Evolutionary conservation across 768 basidiomycete genomes (phyloP).

Genomic region (Lactarius tabidus): DNA sequence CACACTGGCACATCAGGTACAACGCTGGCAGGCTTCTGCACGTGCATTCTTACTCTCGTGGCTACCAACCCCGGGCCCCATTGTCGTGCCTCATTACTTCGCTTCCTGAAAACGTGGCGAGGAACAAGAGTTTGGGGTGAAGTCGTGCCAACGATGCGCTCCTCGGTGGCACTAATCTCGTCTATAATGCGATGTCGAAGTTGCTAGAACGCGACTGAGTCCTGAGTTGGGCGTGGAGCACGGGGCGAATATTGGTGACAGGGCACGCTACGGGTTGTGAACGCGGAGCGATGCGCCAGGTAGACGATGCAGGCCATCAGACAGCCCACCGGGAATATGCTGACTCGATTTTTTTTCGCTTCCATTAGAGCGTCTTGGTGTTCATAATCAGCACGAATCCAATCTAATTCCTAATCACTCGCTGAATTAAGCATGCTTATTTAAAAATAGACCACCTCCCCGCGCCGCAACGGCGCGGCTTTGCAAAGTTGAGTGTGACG

Average conservation of each 20-base stretch:
- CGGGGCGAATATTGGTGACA: slow-evolving; percentile 24
- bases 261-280: slow-evolving; percentile 25
- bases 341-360: no score
- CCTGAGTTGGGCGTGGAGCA: not conserved
- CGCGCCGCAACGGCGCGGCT: no score
- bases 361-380: no score
- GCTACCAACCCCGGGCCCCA: slow-evolving; percentile 17
- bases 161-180: slow-evolving; percentile 34
- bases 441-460: no score
- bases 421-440: no score
- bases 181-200: slow-evolving; percentile 36
- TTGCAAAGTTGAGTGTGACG: no score
- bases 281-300: slow-evolving; percentile 8
- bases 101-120: not conserved
- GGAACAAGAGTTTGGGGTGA: slow-evolving; percentile 26
- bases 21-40: slow-evolving; percentile 11
- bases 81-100: slow-evolving; percentile 16
- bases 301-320: slow-evolving; percentile 22
- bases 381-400: no score
- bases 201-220: slow-evolving; percentile 32
- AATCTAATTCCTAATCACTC: no score
- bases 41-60: not conserved
- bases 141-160: slow-evolving; percentile 35
- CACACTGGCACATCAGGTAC: slow-evolving; percentile 16
- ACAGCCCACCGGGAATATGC: no score